Evolutionary conservation across 2,329 filamentous ascomycete species (phyloP).

Genomic region (Diaporthe sp.): DNA sequence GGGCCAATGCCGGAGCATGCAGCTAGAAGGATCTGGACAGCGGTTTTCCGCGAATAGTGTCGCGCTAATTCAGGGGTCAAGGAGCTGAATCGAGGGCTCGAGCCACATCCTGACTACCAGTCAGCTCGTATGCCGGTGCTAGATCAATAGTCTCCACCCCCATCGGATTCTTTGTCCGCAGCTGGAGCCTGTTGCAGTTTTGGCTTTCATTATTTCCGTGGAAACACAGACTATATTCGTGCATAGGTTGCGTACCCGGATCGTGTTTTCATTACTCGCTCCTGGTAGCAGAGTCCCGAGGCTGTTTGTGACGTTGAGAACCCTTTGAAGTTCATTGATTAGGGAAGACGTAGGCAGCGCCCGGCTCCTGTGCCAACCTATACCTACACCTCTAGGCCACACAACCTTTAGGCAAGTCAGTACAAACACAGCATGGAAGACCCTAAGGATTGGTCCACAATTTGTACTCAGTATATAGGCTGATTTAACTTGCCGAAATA

Average conservation of each 20-base stretch:
- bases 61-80: background rate
- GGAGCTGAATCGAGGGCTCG: background rate
- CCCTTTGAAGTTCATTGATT: background rate
- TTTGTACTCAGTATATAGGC: background rate
- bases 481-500: background rate
- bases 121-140: background rate
- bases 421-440: background rate
- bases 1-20: background rate
- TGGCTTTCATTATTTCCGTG: no score
- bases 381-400: no score
- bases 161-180: background rate
- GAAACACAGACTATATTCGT: no score
- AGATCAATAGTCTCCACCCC: background rate
- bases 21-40: conserved; percentile 13
- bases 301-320: no score
- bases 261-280: no score
- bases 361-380: background rate
- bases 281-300: no score
- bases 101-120: background rate
- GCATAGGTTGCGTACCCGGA: no score
- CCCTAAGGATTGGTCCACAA: background rate
- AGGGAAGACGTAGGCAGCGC: background rate
- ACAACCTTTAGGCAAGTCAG: background rate
- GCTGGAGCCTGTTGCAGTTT: background rate
- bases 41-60: background rate